Percentiles rank a stretch among this genome's conserved stretches.
phyloP scores from a whole-genome alignment of 1,284 basidiomycete species.

The Leccinum fuscescens region DNA sequence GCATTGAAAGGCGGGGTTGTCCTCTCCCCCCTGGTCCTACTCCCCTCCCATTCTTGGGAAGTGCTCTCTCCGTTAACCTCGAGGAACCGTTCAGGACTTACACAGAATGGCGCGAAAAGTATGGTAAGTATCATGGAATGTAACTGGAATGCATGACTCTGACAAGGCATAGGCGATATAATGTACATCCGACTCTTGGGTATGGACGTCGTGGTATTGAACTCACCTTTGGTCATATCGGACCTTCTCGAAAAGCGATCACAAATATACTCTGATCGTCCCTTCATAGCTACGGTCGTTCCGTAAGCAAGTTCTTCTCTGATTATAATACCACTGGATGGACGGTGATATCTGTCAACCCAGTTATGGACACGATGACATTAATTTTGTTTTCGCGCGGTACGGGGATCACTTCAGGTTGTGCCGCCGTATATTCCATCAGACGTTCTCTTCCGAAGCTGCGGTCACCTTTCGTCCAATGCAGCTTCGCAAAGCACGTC shows the following conservation, averaged over 20 bases:
- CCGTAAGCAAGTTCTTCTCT: background rate
- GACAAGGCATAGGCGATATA: constrained; percentile 21
- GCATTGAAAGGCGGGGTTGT: background rate
- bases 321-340: background rate
- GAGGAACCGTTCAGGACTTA: background rate
- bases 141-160: background rate
- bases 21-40: background rate
- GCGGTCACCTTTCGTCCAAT: constrained; percentile 6
- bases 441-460: constrained; percentile 8
- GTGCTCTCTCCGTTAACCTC: background rate
- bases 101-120: background rate
- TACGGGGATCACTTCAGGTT: constrained; percentile 20
- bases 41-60: background rate
- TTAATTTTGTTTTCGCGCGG: constrained; percentile 11
- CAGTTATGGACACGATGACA: constrained; percentile 20
- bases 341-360: background rate
- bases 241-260: constrained; percentile 26
- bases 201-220: constrained; percentile 14
- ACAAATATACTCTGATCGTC: constrained; percentile 23
- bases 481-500: constrained; percentile 17
- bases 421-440: constrained; percentile 18
- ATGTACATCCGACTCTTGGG: constrained; percentile 13
- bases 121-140: background rate
- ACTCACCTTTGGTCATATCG: constrained; percentile 8
- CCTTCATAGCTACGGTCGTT: constrained; percentile 7